A percentile compares a stretch with the other conserved stretches of the same genome.
Conservation (phyloP, 1,284 basidiomycete species). For the Volvariella surrecta region DNA sequence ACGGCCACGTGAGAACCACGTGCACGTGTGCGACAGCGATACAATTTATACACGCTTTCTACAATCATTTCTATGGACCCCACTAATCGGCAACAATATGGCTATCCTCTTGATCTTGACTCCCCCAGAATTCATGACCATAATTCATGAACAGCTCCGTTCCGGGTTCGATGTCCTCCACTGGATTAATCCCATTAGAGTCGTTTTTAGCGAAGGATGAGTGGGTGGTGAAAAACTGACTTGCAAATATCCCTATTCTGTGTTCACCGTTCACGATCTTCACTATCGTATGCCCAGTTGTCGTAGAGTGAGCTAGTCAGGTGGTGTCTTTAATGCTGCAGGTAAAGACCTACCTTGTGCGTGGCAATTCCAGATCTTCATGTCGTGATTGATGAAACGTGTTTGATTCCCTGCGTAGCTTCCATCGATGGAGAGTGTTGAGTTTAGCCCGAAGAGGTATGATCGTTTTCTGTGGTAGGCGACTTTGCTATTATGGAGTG, state of each 20-base stretch:
- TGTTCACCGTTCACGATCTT: slow-evolving; percentile 48
- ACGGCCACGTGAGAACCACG: no score
- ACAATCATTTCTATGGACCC: no score
- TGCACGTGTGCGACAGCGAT: no score
- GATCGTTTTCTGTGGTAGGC: slow-evolving; percentile 35
- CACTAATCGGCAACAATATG: no score
- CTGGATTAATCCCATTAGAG: no score
- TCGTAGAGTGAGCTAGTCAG: slow-evolving; percentile 4
- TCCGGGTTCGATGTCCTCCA: no score
- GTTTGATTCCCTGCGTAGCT: slow-evolving; percentile 44
- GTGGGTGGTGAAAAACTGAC: slow-evolving; percentile 23
- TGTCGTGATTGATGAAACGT: slow-evolving; percentile 51
- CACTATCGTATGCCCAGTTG: slow-evolving; percentile 27
- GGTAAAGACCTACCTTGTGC: slow-evolving; percentile 30
- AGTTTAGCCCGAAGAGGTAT: slow-evolving; percentile 48
- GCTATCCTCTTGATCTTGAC: no score
- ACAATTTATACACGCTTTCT: no score
- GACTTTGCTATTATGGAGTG: slow-evolving; percentile 18
- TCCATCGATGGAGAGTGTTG: slow-evolving; percentile 36
- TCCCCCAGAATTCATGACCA: no score
- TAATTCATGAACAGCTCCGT: no score
- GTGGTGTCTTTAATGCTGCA: background rate
- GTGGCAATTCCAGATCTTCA: slow-evolving; percentile 28
- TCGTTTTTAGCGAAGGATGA: no score
- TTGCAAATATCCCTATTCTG: slow-evolving; percentile 46